A percentile compares a stretch with the other conserved stretches of the same genome.
These are phyloP conservation scores for Boletellus sp. DNA, from an alignment of 768 basidiomycete genomes.

Conservation along the genomic window DNA sequence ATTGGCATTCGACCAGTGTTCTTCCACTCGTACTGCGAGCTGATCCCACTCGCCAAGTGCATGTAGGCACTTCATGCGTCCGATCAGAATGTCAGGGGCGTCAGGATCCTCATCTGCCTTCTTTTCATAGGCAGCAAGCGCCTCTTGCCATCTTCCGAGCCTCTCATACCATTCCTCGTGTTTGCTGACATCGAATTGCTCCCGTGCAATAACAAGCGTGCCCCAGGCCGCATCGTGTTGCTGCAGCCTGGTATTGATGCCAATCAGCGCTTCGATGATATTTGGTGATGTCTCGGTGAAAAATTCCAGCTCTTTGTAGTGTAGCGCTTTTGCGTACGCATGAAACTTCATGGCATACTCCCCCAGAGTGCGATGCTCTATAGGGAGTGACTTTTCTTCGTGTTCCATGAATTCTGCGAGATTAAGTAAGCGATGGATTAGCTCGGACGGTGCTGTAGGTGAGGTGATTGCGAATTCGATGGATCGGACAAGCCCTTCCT, in stretches of 20 bases:
- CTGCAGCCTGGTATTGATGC: constrained; percentile 94
- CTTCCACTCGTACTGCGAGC: constrained; percentile 79
- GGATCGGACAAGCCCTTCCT: constrained; percentile 93
- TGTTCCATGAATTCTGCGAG: constrained; percentile 99
- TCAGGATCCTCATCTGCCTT: constrained; percentile 73
- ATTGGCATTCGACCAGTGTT: constrained; percentile 80
- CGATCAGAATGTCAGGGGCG: constrained; percentile 74
- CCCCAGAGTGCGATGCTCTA: constrained; percentile 89
- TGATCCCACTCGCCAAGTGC: constrained; percentile 98
- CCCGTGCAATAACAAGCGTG: constrained; percentile 83
- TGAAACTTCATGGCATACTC: constrained; percentile 91
- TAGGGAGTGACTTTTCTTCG: constrained; percentile 92
- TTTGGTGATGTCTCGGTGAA: constrained; percentile 87
- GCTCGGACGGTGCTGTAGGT: constrained; percentile 72
- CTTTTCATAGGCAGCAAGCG: constrained; percentile 78
- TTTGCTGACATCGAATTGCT: constrained; percentile 85
- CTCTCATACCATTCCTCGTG: constrained; percentile 99
- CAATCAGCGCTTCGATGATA: constrained; percentile 91
- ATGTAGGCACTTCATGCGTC: constrained; percentile 93
- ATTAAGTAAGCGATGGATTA: constrained; percentile 88
- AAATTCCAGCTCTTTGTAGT: constrained; percentile 98
- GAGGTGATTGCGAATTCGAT: constrained; percentile 85
- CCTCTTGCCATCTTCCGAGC: constrained; percentile 94
- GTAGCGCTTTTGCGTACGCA: constrained; percentile 95
- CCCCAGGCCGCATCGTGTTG: constrained; percentile 99